A percentile compares a stretch with the other conserved stretches of the same genome.
Conservation (phyloP, 495 filamentous ascomycete species). For the Trichoderma erinaceum region DNA sequence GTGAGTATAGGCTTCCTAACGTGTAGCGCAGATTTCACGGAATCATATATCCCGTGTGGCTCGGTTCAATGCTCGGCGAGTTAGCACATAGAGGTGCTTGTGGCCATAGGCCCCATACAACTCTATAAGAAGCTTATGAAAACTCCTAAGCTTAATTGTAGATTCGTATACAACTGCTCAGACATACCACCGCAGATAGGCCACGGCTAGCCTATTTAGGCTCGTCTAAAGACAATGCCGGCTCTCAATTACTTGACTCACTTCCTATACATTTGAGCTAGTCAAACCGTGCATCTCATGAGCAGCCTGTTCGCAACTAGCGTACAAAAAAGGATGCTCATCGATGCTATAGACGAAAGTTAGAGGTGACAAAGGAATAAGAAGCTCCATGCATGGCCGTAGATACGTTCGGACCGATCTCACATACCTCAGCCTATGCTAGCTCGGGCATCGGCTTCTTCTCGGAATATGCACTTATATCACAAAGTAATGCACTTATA, state of each 20-base stretch:
- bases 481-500: too few species aligned
- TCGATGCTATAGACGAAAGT: background rate
- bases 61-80: conserved; percentile 6
- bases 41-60: background rate
- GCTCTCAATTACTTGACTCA: background rate
- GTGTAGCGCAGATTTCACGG: too few species aligned
- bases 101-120: background rate
- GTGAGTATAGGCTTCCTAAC: too few species aligned
- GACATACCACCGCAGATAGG: background rate
- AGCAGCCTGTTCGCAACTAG: background rate
- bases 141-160: background rate
- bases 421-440: too few species aligned
- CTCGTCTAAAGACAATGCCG: background rate
- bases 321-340: background rate
- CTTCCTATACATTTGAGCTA: background rate
- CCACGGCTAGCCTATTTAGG: background rate
- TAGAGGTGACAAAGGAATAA: background rate
- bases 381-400: too few species aligned
- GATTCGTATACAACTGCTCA: background rate
- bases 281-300: background rate
- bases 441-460: too few species aligned
- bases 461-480: too few species aligned
- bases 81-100: background rate
- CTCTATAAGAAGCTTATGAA: background rate
- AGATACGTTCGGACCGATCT: too few species aligned